phyloP scores from a whole-genome alignment of 2,329 filamentous ascomycete genomes.

The Aspergillus brunneoviolaceus region DNA sequence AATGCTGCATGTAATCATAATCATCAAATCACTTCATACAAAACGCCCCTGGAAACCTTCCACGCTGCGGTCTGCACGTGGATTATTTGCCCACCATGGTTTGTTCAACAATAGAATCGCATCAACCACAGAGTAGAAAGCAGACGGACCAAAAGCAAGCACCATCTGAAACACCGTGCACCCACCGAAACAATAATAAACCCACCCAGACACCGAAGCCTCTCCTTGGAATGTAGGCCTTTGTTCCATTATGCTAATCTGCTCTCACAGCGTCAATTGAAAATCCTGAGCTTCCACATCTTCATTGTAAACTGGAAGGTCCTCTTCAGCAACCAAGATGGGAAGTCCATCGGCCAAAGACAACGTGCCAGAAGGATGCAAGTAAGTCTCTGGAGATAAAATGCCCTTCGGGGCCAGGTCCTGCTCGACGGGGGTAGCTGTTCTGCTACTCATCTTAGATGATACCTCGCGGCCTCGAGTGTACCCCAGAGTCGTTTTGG shows the following conservation, averaged over 20 bases:
- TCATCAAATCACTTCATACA: constrained; percentile 3
- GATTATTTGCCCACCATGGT: background rate
- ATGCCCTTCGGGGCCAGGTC: constrained; percentile 25
- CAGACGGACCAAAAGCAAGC: background rate
- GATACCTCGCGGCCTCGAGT: constrained; percentile 64
- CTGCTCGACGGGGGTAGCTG: constrained; percentile 23
- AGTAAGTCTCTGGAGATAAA: constrained; percentile 44
- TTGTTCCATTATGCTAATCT: background rate
- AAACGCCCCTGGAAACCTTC: background rate
- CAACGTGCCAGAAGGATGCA: constrained; percentile 43
- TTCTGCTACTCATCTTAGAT: constrained; percentile 29
- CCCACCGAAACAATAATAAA: background rate
- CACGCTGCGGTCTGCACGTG: background rate
- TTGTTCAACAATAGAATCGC: background rate
- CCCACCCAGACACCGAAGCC: background rate
- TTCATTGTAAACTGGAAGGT: constrained; percentile 34
- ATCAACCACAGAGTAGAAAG: background rate
- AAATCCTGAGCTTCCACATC: constrained; percentile 42
- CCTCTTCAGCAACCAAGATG: constrained; percentile 41
- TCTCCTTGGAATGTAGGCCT: background rate
- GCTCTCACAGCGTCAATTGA: constrained; percentile 38
- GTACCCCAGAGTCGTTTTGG: constrained; percentile 81
- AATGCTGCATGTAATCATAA: background rate
- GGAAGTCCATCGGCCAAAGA: constrained; percentile 37
- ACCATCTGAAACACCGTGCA: background rate